Percentiles rank a stretch among this genome's conserved stretches.
Conservation (phyloP, 2,329 filamentous ascomycete species). For the Neurospora sp. region DNA sequence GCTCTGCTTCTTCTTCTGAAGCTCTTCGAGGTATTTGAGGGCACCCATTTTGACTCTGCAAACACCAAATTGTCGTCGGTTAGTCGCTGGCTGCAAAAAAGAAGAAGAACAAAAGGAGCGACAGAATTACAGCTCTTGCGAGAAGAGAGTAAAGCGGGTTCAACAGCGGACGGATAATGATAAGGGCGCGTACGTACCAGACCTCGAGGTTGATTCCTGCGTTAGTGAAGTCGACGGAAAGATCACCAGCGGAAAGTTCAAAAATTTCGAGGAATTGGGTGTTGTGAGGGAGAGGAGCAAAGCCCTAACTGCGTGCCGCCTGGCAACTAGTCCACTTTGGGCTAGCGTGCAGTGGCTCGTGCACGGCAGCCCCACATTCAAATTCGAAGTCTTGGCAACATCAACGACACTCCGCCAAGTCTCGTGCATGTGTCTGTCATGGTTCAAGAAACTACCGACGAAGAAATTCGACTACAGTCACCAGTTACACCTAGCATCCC, state of each 20-base stretch:
- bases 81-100: conserved; percentile 11
- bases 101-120: not conserved
- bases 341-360: conserved; percentile 6
- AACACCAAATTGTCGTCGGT: conserved; percentile 5
- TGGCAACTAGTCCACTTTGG: conserved; percentile 6
- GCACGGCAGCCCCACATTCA: conserved; percentile 1
- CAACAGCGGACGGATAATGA: conserved; percentile 2
- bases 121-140: not conserved
- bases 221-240: conserved; percentile 18
- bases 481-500: not conserved
- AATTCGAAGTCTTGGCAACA: conserved; percentile 5
- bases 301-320: conserved; percentile 16
- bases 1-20: conserved; percentile 99
- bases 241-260: conserved; percentile 10
- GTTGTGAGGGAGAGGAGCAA: conserved; percentile 15
- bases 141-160: conserved; percentile 1
- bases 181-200: conserved; percentile 12
- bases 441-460: not conserved
- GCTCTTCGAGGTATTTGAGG: conserved; percentile 99
- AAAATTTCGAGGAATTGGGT: conserved; percentile 15
- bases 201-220: conserved; percentile 15
- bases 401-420: not conserved
- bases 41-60: conserved; percentile 73
- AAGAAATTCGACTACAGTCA: not conserved
- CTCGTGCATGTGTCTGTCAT: not conserved